Percentiles rank a stretch among this genome's conserved stretches.
These are phyloP conservation scores for Pseudevernia furfuracea DNA, from an alignment of 495 filamentous ascomycete species.

Conservation along the genomic window DNA sequence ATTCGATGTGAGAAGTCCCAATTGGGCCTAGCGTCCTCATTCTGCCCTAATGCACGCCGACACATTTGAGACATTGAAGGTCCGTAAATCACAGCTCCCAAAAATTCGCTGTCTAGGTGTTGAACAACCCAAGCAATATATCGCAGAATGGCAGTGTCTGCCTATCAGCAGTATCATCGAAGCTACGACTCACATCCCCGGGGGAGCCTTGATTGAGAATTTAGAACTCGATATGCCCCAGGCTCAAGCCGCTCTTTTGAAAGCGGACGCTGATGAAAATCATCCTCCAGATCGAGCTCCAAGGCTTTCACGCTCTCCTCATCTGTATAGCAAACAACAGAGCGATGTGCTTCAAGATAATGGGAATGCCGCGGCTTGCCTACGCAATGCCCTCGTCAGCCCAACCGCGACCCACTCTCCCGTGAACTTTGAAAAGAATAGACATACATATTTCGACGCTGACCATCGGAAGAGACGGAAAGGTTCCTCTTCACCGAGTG, in stretches of 20 bases:
- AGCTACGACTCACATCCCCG: too few species aligned
- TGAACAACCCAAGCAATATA: not conserved
- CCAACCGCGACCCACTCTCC: slow-evolving; percentile 2
- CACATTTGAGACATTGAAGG: not conserved
- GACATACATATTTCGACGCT: slow-evolving; percentile 22
- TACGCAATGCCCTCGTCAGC: slow-evolving; percentile 1
- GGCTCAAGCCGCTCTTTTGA: slow-evolving; percentile 2
- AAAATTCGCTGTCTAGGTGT: not conserved
- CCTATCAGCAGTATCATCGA: not conserved
- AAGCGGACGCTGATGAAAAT: slow-evolving; percentile 5
- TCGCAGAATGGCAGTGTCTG: not conserved
- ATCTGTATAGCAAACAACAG: slow-evolving; percentile 57
- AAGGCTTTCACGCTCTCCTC: slow-evolving; percentile 57
- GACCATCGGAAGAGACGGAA: slow-evolving; percentile 30
- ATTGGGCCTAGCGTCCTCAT: slow-evolving; percentile 1
- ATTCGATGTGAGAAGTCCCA: not conserved
- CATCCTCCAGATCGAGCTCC: not conserved
- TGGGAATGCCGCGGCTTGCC: not conserved
- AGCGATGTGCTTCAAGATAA: slow-evolving; percentile 18
- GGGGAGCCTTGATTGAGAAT: slow-evolving; percentile 5
- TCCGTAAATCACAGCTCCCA: not conserved
- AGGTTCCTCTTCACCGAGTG: slow-evolving; percentile 56
- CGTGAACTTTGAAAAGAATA: slow-evolving; percentile 21
- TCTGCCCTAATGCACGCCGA: not conserved
- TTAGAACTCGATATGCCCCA: slow-evolving; percentile 6